Percentiles rank a stretch among this genome's conserved stretches.
phyloP scores from a whole-genome alignment of 75 land plant species.

The Ceratopteris richardii region DNA sequence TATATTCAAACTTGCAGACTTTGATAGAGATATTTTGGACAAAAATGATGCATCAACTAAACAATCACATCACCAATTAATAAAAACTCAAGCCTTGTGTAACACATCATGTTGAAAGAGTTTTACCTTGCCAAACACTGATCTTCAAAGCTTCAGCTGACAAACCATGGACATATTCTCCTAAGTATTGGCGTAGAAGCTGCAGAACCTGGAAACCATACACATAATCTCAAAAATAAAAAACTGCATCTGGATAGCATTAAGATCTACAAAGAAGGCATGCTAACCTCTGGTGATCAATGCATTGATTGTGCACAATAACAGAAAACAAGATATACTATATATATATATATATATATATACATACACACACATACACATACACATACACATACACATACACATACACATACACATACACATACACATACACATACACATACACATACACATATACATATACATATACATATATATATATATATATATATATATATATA shows the following conservation, averaged over 20 bases:
- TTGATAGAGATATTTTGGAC: no score
- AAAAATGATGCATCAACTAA: no score
- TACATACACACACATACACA: neutral
- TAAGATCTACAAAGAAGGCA: slow-evolving; percentile 79
- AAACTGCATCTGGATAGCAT: slow-evolving; percentile 97
- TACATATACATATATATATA: neutral
- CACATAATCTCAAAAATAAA: no score
- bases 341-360: no score
- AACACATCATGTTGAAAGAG: no score
- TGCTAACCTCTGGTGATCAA: slow-evolving; percentile 95
- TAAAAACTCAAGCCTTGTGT: no score
- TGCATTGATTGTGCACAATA: slow-evolving; percentile 50
- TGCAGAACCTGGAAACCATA: slow-evolving; percentile 93
- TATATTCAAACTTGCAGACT: no score
- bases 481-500: neutral
- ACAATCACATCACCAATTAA: no score
- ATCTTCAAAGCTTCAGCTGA: slow-evolving; percentile 82
- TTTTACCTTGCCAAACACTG: slow-evolving; percentile 99
- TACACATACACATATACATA: slow-evolving; percentile 6
- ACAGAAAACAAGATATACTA: no score
- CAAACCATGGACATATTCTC: slow-evolving; percentile 92
- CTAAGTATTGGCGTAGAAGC: slow-evolving; percentile 81
- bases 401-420: slow-evolving; percentile 8
- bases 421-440: slow-evolving; percentile 9
- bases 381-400: slow-evolving; percentile 8